These are phyloP conservation scores for Trametes villosa DNA, from an alignment of 768 basidiomycete species.

Conservation along the genomic window DNA sequence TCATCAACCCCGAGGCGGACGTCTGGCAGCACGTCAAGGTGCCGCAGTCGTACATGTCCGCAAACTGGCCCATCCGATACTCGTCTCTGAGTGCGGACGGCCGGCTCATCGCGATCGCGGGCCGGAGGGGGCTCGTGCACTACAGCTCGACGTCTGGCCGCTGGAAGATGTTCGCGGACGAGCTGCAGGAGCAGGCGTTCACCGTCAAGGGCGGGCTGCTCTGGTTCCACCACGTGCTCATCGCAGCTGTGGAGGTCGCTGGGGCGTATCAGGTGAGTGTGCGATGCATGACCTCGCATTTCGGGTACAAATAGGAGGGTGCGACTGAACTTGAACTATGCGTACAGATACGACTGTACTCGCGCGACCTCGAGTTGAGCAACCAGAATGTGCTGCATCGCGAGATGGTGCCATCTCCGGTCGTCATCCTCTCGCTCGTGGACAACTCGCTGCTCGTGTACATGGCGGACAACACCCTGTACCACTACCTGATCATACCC, in stretches of 20 bases:
- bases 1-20: slow-evolving; percentile 97
- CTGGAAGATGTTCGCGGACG: slow-evolving; percentile 89
- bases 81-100: slow-evolving; percentile 92
- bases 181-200: slow-evolving; percentile 86
- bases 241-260: slow-evolving; percentile 85
- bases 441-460: slow-evolving; percentile 96
- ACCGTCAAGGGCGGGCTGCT: slow-evolving; percentile 86
- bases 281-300: neutral
- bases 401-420: slow-evolving; percentile 74
- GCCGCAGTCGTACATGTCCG: slow-evolving; percentile 83
- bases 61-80: slow-evolving; percentile 94
- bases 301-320: neutral
- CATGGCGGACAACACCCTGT: slow-evolving; percentile 90
- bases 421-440: slow-evolving; percentile 87
- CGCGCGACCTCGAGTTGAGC: slow-evolving; percentile 86
- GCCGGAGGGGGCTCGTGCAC: slow-evolving; percentile 87
- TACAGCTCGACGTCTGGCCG: slow-evolving; percentile 93
- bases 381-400: slow-evolving; percentile 84
- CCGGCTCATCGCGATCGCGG: slow-evolving; percentile 89
- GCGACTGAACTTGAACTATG: neutral
- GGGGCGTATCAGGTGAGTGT: slow-evolving; percentile 72
- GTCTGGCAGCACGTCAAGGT: slow-evolving; percentile 98
- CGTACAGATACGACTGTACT: slow-evolving; percentile 86
- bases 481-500: slow-evolving; percentile 90
- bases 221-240: slow-evolving; percentile 96